A percentile compares a stretch with the other conserved stretches of the same genome.
These are phyloP conservation scores for Pleurotus djamor DNA, from an alignment of 768 basidiomycete species.

Conservation along the genomic window DNA sequence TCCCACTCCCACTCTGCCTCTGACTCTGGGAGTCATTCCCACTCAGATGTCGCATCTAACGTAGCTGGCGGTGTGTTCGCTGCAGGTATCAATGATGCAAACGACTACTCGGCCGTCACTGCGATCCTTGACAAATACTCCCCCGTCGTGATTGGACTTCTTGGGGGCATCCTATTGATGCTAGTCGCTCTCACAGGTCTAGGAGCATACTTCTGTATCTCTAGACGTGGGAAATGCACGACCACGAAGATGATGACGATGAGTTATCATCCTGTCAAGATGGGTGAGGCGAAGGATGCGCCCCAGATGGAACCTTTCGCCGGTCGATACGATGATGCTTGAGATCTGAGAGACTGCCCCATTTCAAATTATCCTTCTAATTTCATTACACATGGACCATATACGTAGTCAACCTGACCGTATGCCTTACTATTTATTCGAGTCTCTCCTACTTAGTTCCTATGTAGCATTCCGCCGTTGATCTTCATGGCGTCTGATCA, in stretches of 20 bases:
- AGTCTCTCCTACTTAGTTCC: no score
- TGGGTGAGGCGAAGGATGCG: background rate
- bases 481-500: no score
- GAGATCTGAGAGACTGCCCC: no score
- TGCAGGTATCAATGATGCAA: background rate
- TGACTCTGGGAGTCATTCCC: background rate
- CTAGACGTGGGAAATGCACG: background rate
- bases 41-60: background rate
- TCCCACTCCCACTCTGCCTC: background rate
- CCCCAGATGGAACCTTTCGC: background rate
- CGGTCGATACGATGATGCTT: background rate
- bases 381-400: no score
- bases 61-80: background rate
- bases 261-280: conserved; percentile 5
- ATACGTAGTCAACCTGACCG: no score
- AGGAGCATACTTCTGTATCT: conserved; percentile 2
- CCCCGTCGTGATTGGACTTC: conserved; percentile 9
- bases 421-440: no score
- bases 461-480: no score
- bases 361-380: no score
- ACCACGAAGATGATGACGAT: background rate
- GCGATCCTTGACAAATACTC: conserved; percentile 5
- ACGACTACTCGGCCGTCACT: background rate
- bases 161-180: conserved; percentile 7
- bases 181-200: conserved; percentile 1